Conservation (phyloP, 768 basidiomycete species). For the Collybia nuda region DNA sequence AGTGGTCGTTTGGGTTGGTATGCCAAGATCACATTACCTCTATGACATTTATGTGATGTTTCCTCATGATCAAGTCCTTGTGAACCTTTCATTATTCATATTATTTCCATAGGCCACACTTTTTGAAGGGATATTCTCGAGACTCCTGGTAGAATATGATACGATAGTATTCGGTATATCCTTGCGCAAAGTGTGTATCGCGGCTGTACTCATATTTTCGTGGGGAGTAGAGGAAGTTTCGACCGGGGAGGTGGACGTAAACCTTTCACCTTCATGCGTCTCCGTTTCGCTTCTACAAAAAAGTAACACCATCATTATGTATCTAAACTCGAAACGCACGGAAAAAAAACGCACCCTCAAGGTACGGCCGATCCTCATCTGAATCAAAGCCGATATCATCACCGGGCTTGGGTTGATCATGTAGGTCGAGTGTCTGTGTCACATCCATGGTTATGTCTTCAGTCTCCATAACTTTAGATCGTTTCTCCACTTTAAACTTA, state of each 20-base stretch:
- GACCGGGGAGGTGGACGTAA: slow-evolving; percentile 61
- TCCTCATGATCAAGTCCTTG: too few species aligned
- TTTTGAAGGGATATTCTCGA: too few species aligned
- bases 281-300: slow-evolving; percentile 65
- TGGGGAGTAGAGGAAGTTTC: slow-evolving; percentile 20
- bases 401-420: slow-evolving; percentile 28
- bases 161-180: too few species aligned
- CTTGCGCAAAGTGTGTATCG: too few species aligned
- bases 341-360: slow-evolving; percentile 63
- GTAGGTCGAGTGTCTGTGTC: slow-evolving; percentile 14
- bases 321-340: slow-evolving; percentile 9
- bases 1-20: too few species aligned
- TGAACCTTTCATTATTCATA: too few species aligned
- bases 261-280: slow-evolving; percentile 74
- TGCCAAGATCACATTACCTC: too few species aligned
- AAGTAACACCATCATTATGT: slow-evolving; percentile 9
- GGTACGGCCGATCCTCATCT: slow-evolving; percentile 73
- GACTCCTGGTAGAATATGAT: too few species aligned
- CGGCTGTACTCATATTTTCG: slow-evolving; percentile 2
- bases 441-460: slow-evolving; percentile 24
- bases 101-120: too few species aligned
- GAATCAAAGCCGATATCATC: slow-evolving; percentile 66
- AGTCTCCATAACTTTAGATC: slow-evolving; percentile 45
- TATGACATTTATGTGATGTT: too few species aligned
- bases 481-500: slow-evolving; percentile 93